phyloP scores from a whole-genome alignment of 441 rosid species.

The Populus tomentosa region DNA sequence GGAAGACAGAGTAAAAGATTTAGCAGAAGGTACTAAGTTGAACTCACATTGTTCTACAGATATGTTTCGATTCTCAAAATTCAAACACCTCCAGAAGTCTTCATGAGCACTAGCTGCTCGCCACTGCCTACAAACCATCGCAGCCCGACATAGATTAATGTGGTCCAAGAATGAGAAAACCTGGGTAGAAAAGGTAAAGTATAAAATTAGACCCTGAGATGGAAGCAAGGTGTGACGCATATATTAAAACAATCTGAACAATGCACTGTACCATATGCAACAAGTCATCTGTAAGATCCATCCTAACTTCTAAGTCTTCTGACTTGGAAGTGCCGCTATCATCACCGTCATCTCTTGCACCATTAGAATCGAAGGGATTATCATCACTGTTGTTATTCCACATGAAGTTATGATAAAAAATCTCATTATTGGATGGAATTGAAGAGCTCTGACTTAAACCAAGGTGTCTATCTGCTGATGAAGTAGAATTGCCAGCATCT shows the following conservation, averaged over 20 bases:
- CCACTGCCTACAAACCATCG: conserved; percentile 96
- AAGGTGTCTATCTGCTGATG: conserved; percentile 33
- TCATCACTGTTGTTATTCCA: conserved; percentile 51
- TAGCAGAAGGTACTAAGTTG: neutral
- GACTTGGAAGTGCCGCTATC: conserved; percentile 40
- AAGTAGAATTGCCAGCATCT: conserved; percentile 37
- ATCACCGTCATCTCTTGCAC: conserved; percentile 48
- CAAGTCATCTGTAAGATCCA: conserved; percentile 95
- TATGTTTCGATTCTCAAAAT: conserved; percentile 75
- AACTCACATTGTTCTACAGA: conserved; percentile 87
- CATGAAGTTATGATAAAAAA: conserved; percentile 55
- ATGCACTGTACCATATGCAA: conserved; percentile 70
- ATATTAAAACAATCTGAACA: neutral
- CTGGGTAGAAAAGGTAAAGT: conserved; percentile 30
- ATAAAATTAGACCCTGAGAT: neutral
- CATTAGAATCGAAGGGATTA: conserved; percentile 29
- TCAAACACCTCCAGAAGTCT: conserved; percentile 89
- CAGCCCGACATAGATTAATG: conserved; percentile 74
- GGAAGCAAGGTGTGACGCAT: neutral
- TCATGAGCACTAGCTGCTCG: conserved; percentile 94
- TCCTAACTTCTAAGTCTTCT: conserved; percentile 62
- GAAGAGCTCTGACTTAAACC: conserved; percentile 34
- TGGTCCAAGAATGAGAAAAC: conserved; percentile 91
- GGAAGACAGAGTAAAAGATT: neutral
- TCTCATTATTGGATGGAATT: conserved; percentile 35